Percentiles rank a stretch among this genome's conserved stretches.
These are phyloP conservation scores for Xanthoparmelia taractica DNA, from an alignment of 495 filamentous ascomycete genomes.

Conservation along the genomic window DNA sequence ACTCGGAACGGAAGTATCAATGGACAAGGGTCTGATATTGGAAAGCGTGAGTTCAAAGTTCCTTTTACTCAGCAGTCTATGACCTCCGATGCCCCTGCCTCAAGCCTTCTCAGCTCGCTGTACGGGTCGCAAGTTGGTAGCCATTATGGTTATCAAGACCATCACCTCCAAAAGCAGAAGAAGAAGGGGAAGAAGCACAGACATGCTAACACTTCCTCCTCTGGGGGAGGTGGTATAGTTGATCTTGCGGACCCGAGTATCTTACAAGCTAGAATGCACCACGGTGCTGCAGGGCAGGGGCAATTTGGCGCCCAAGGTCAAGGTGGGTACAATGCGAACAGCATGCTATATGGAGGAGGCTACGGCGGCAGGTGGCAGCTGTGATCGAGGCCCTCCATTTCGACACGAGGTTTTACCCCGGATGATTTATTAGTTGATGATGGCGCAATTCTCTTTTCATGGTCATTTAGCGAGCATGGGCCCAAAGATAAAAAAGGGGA, in stretches of 20 bases:
- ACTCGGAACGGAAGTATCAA: slow-evolving; percentile 47
- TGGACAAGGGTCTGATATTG: slow-evolving; percentile 62
- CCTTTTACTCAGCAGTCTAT: slow-evolving; percentile 74
- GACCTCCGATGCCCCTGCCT: slow-evolving; percentile 79
- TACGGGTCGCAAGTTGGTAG: slow-evolving; percentile 77
- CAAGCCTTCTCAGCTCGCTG: slow-evolving; percentile 81
- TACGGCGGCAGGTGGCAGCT: slow-evolving; percentile 64
- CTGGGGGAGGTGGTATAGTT: slow-evolving; percentile 92
- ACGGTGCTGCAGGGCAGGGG: slow-evolving; percentile 79
- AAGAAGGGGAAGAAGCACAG: slow-evolving; percentile 99
- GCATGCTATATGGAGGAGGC: slow-evolving; percentile 76
- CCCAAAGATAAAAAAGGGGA: slow-evolving; percentile 11
- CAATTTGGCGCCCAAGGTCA: slow-evolving; percentile 85
- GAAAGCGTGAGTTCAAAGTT: slow-evolving; percentile 93
- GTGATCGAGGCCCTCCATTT: slow-evolving; percentile 13
- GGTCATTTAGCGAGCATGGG: slow-evolving; percentile 21
- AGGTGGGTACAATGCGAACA: slow-evolving; percentile 91
- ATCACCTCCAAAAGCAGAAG: slow-evolving; percentile 87
- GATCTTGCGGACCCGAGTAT: slow-evolving; percentile 99
- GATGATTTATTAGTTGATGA: slow-evolving; percentile 24
- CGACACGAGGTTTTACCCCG: slow-evolving; percentile 24
- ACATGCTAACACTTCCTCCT: slow-evolving; percentile 99
- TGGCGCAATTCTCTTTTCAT: slow-evolving; percentile 13
- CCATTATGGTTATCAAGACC: slow-evolving; percentile 77
- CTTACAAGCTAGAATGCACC: slow-evolving; percentile 94